phyloP scores from a whole-genome alignment of 352 stramenopile genomes.

The Blastocystis sp. region DNA sequence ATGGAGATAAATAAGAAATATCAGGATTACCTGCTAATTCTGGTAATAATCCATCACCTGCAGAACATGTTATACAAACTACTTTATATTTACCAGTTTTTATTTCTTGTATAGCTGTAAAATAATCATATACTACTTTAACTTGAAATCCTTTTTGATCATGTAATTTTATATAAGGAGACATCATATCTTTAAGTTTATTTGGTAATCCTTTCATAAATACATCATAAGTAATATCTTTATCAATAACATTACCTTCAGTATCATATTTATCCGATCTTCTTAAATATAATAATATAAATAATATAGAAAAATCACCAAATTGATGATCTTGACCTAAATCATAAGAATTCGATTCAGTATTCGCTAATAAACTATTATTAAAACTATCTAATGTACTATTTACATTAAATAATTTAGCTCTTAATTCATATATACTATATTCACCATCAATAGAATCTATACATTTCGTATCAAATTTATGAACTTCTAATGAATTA shows the following conservation, averaged over 20 bases:
- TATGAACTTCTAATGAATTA: too few relatives aligned
- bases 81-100: conserved; percentile 7
- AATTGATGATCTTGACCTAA: conserved; percentile 15
- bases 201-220: not conserved
- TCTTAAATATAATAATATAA: conserved; percentile 22
- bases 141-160: conserved; percentile 29
- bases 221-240: not conserved
- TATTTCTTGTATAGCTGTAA: conserved; percentile 3
- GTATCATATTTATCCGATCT: not conserved
- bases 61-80: conserved; percentile 9
- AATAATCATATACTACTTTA: conserved; percentile 6
- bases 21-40: not conserved
- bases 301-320: conserved; percentile 8
- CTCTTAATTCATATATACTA: too few relatives aligned
- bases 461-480: too few relatives aligned
- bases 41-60: conserved; percentile 4
- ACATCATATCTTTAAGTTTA: not conserved
- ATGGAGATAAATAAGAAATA: not conserved
- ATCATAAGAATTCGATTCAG: too few relatives aligned
- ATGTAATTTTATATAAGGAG: too few relatives aligned
- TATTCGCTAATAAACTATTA: too few relatives aligned
- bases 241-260: not conserved
- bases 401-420: too few relatives aligned
- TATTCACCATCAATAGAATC: too few relatives aligned
- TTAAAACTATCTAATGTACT: too few relatives aligned